Evolutionary conservation across 2,329 filamentous ascomycete genomes (phyloP), one percentile per base, ranked within the genome.

Genomic region (Arthrobotrys iridis): DNA sequence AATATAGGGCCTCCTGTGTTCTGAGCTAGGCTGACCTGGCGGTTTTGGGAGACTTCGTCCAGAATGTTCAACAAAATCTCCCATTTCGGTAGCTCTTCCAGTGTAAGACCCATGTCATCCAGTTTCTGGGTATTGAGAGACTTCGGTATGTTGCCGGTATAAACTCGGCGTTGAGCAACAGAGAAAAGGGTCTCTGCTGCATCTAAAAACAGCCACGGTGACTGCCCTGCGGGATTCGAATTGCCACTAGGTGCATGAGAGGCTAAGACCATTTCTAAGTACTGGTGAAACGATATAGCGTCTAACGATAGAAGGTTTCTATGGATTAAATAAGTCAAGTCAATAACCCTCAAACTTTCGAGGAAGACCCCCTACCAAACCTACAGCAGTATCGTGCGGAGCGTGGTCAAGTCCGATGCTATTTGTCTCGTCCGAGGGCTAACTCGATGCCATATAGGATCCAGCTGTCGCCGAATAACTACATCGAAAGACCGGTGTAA

Each of bases 41-140:
- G 86, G 80, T 97, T 93, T 62, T 90, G 88, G 80, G 98, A 95
- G 78, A 99, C 97, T 82, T 99, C 95, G 77, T 94, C 90, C 3
- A 99, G 84, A 0, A 97, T 90, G 67, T 97, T 93, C n/a, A 92
- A 90, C 15, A 99, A 84, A 13, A 97, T 85, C 24, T 86, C 86
- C 95, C 95, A 99, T 81, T 99, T 99, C 2, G 95, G 95, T 78
- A 96, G 90, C 81, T 97, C 93, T 82, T 99, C 95, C 0, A 99
- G 86, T 0, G 96, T 90, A 0, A 94, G 92, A 3, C 48, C 63
- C 11, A 77, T 45, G 15, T 59, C 88, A 86, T 5, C 97, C 84
- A 0, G 90, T 87, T 78, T 93, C 82, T 78, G 88, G 80, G 80
- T 84, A 37, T 84, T 84, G 3, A 86, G 83, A 55, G 86, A 88